Percentiles rank a stretch among this genome's conserved stretches.
Evolutionary conservation across 768 basidiomycete species (phyloP).

Genomic region (Infundibulicybe gibba): DNA sequence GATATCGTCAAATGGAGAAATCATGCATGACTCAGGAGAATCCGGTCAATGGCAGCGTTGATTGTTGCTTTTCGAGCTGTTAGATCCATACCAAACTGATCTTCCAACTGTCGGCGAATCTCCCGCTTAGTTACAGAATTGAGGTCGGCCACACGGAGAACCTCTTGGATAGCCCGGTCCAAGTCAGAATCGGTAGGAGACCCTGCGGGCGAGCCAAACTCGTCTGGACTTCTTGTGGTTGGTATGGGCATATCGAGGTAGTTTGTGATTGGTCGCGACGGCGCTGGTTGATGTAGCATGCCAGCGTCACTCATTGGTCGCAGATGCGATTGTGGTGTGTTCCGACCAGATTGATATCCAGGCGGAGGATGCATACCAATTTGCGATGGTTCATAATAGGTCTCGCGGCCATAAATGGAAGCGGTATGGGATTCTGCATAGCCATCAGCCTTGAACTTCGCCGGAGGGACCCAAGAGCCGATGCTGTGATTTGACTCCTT

Average conservation of each 20-base stretch:
- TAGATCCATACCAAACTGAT: constrained; percentile 76
- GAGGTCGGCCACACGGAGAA: constrained; percentile 78
- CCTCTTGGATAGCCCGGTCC: constrained; percentile 68
- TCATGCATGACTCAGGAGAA: constrained; percentile 51
- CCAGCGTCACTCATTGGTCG: constrained; percentile 26
- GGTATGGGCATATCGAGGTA: constrained; percentile 76
- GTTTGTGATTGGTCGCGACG: constrained; percentile 70
- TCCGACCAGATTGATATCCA: constrained; percentile 75
- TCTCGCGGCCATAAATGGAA: constrained; percentile 85
- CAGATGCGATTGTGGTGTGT: constrained; percentile 59
- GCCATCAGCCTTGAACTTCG: constrained; percentile 65
- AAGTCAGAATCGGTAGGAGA: constrained; percentile 67
- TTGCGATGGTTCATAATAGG: constrained; percentile 80
- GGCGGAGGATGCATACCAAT: constrained; percentile 55
- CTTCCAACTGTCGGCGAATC: constrained; percentile 81
- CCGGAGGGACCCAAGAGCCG: constrained; percentile 86
- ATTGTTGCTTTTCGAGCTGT: constrained; percentile 67
- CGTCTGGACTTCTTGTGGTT: constrained; percentile 46
- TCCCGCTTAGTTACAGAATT: constrained; percentile 91
- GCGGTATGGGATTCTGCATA: constrained; percentile 76
- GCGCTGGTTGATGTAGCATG: constrained; percentile 54
- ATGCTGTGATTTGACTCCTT: constrained; percentile 96
- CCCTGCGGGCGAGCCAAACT: constrained; percentile 39
- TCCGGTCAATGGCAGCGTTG: constrained; percentile 74
- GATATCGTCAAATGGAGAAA: constrained; percentile 6